Evolutionary conservation across 202 grass and related monocot genomes (phyloP), one percentile per base, ranked within the genome.

Genomic region (Musa balbisiana): DNA sequence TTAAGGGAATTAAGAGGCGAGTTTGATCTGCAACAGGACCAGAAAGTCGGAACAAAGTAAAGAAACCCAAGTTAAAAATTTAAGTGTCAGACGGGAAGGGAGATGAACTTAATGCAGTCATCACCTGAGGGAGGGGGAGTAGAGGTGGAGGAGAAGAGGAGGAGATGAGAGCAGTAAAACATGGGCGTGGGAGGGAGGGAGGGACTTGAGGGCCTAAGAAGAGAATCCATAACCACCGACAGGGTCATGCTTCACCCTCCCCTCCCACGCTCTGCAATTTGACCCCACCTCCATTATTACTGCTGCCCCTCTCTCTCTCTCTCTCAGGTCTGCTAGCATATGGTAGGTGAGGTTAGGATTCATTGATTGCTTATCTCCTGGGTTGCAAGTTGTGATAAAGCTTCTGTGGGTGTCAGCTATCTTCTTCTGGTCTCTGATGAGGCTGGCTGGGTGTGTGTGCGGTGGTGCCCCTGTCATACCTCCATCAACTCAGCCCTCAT

Each of bases 161-260:
- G 22, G 50, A 8, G 17, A 24, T 24, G 58, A 55, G 19, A 6
- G 33, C 33, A 43, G 21, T 2, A 29, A 74, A 67, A 13, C 26
- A 22, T 74, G 53, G 62, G 76, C 26, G 51, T 62, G 26, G 80
- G 83, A 64, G 52, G 78, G 75, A 80, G 26, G 80, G 83, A 64
- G 52, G 78, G 75, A 80, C 10, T 51, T n/a, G 50, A 69, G 67
- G 51, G 33, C 3, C 29, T 19, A 21, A 50, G 17, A 51, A n/a
- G 15, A 19, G 67, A 83, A 80, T 83, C 90, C 81, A 88, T 83
- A 87, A 80, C 79, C 83, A 92, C 89, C 85, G 85, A 92, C 89
- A 90, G 78, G 80, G 77, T 81, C 83, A 83, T 87, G 81, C 86
- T 90, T 96, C 85, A 87, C 85, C 84, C 85, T 85, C 85, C 86